Evolutionary conservation across 768 basidiomycete genomes (phyloP).

Genomic region (Boletus tomentosulus): DNA sequence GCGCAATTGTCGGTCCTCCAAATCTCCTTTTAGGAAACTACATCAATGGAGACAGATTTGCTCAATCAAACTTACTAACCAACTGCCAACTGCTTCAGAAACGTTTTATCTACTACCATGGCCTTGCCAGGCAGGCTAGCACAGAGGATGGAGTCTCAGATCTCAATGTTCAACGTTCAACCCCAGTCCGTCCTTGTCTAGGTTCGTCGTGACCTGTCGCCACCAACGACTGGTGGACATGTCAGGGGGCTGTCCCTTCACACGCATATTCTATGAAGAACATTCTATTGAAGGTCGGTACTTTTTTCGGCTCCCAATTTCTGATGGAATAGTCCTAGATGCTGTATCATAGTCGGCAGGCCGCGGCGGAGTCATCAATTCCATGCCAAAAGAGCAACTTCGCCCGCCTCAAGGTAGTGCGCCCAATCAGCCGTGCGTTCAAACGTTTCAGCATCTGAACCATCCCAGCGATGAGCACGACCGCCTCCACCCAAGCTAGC

Average conservation of each 20-base stretch:
- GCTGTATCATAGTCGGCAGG: neutral
- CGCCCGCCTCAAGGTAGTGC: neutral
- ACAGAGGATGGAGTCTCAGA: neutral
- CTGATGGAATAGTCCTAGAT: conserved; percentile 12
- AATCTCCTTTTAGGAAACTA: neutral
- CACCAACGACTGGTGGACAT: neutral
- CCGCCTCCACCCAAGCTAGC: neutral
- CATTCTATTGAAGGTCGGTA: conserved; percentile 8
- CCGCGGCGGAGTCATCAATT: neutral
- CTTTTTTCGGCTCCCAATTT: conserved; percentile 5
- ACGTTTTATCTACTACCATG: neutral
- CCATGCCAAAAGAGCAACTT: neutral
- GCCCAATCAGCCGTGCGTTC: neutral
- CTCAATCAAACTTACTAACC: neutral
- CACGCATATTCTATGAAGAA: conserved; percentile 13
- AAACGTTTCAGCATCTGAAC: neutral
- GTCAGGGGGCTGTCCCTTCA: neutral
- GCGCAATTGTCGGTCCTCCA: neutral
- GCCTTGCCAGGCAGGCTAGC: neutral
- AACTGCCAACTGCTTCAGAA: neutral
- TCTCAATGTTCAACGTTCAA: no score
- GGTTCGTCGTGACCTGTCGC: neutral
- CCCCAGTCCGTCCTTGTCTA: neutral
- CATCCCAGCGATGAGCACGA: conserved; percentile 6
- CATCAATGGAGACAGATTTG: neutral